These are phyloP conservation scores for Cladosporium sp. DNA, from an alignment of 2,329 filamentous ascomycete species.

Conservation along the genomic window DNA sequence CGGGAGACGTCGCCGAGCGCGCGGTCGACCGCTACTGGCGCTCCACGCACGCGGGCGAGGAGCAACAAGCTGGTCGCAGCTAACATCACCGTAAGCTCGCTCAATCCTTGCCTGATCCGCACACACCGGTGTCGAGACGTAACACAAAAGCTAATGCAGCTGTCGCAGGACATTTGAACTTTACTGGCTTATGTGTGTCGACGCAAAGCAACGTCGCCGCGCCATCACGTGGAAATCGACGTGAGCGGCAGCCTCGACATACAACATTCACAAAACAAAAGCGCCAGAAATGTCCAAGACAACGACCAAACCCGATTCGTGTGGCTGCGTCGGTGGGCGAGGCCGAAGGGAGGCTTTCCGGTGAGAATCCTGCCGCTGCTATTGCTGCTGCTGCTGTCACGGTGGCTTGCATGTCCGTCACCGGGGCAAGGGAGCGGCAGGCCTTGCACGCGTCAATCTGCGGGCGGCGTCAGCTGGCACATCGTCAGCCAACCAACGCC, in stretches of 20 bases:
- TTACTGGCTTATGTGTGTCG: neutral
- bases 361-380: constrained; percentile 2
- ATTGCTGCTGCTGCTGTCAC: too few species aligned
- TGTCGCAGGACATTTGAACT: constrained; percentile 4
- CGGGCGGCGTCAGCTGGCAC: constrained; percentile 1
- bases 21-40: constrained; percentile 58
- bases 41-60: constrained; percentile 21
- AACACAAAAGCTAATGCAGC: constrained; percentile 10
- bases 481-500: neutral
- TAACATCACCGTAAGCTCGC: constrained; percentile 12
- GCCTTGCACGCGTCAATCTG: neutral
- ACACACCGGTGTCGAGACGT: neutral
- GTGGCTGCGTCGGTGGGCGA: constrained; percentile 4
- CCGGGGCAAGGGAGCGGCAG: too few species aligned
- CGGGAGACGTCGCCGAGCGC: constrained; percentile 47
- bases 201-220: neutral
- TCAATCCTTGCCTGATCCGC: neutral
- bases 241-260: neutral
- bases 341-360: neutral
- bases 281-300: too few species aligned
- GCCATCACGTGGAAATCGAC: constrained; percentile 6
- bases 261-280: too few species aligned
- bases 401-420: constrained; percentile 6
- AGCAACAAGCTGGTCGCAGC: constrained; percentile 6
- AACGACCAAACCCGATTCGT: too few species aligned